Evolutionary conservation across 768 basidiomycete species (phyloP).

Genomic region (Lactifluus subvellereus): DNA sequence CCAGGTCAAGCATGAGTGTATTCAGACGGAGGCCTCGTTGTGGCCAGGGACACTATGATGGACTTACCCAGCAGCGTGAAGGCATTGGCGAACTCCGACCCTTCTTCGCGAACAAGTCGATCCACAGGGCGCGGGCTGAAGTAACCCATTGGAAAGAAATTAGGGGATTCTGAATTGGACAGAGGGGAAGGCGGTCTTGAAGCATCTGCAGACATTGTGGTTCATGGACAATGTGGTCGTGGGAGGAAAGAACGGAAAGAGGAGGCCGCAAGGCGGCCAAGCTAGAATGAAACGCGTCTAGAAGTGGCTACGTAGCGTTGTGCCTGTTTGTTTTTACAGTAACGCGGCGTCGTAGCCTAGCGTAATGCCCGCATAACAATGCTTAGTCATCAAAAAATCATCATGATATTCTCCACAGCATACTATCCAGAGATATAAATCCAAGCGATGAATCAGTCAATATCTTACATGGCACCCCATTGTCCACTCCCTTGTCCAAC

Average conservation of each 20-base stretch:
- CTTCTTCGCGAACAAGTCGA: constrained; percentile 67
- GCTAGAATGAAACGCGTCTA: background rate
- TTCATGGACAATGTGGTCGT: constrained; percentile 19
- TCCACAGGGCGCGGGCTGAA: constrained; percentile 63
- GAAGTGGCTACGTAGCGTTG: no score
- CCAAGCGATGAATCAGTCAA: background rate
- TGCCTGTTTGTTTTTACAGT: no score
- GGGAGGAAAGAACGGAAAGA: constrained; percentile 3
- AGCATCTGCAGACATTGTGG: constrained; percentile 24
- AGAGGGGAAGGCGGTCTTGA: constrained; percentile 37
- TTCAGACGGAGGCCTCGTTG: constrained; percentile 1
- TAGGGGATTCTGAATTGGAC: constrained; percentile 30
- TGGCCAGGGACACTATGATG: constrained; percentile 16
- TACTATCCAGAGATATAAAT: background rate
- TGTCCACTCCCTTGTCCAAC: constrained; percentile 19
- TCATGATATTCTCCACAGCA: background rate
- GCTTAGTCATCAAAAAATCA: constrained; percentile 14
- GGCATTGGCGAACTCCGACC: constrained; percentile 70
- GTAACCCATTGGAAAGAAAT: constrained; percentile 38
- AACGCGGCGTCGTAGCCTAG: no score
- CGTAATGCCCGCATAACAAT: no score
- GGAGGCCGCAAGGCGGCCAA: background rate
- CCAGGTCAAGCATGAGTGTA: constrained; percentile 7
- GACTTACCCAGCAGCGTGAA: constrained; percentile 75
- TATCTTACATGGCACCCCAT: constrained; percentile 14